phyloP scores from a whole-genome alignment of 2,329 filamentous ascomycete species.

The Xylariaceae sp. region DNA sequence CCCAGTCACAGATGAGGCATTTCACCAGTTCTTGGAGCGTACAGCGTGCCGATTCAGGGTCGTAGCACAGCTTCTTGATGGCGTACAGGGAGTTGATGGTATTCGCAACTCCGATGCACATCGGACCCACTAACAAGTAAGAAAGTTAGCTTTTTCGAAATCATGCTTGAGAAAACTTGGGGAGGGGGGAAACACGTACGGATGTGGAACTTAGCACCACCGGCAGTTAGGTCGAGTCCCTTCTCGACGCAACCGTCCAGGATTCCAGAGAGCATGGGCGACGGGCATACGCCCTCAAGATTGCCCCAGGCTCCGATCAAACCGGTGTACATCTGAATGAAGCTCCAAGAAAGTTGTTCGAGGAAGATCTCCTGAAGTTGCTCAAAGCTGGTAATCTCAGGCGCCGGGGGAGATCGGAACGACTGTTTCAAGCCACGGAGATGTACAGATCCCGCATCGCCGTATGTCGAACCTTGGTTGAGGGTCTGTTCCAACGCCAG shows the following conservation, averaged over 20 bases:
- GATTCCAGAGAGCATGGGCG: slow-evolving; percentile 13
- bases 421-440: slow-evolving; percentile 18
- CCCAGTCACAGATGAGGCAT: slow-evolving; percentile 18
- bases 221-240: slow-evolving; percentile 11
- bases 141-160: neutral
- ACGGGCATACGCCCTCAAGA: slow-evolving; percentile 14
- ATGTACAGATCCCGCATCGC: slow-evolving; percentile 13
- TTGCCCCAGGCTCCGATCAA: slow-evolving; percentile 12
- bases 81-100: slow-evolving; percentile 17
- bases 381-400: slow-evolving; percentile 7
- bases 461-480: slow-evolving; percentile 16
- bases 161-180: neutral
- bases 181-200: slow-evolving; percentile 2
- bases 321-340: slow-evolving; percentile 1
- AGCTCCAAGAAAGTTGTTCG: slow-evolving; percentile 11
- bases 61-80: slow-evolving; percentile 16
- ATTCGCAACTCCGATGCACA: slow-evolving; percentile 15
- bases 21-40: slow-evolving; percentile 9
- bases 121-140: slow-evolving; percentile 5
- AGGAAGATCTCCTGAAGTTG: slow-evolving; percentile 11
- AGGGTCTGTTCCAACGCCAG: slow-evolving; percentile 13
- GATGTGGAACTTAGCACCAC: slow-evolving; percentile 18
- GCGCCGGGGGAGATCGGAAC: slow-evolving; percentile 8
- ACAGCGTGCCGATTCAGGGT: slow-evolving; percentile 7
- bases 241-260: slow-evolving; percentile 16